These are phyloP conservation scores for Chlorella variabilis DNA, from an alignment of 163 green algal species.

Conservation along the genomic window DNA sequence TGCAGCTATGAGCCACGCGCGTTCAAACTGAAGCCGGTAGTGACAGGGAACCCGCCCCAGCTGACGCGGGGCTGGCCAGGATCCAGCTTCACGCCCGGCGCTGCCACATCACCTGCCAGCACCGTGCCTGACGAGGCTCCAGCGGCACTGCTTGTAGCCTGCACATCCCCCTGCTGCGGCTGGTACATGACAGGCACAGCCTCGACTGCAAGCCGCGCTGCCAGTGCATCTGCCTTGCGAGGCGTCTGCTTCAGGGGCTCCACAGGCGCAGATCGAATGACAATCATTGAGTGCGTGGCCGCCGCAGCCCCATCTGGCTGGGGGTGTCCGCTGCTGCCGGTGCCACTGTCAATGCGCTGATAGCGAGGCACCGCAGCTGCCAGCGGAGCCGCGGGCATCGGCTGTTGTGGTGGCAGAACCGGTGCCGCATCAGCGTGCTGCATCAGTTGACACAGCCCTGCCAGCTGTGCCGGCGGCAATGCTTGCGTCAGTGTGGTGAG, in stretches of 20 bases:
- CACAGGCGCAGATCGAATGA: no score
- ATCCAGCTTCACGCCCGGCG: no score
- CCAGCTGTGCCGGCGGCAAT: background rate
- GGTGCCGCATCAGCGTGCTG: background rate
- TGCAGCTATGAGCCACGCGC: no score
- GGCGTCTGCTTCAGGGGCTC: background rate
- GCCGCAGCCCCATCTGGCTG: no score
- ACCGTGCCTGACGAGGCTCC: no score
- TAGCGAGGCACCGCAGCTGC: background rate
- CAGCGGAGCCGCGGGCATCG: background rate
- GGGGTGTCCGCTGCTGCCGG: no score
- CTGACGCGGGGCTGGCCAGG: background rate
- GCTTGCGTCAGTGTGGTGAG: background rate
- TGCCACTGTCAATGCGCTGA: background rate
- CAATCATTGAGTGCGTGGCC: no score
- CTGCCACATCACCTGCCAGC: no score
- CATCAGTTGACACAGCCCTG: background rate
- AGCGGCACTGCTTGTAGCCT: no score
- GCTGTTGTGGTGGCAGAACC: background rate
- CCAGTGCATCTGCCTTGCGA: background rate
- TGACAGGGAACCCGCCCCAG: constrained; percentile 15
- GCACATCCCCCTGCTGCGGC: no score
- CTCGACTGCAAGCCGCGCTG: background rate
- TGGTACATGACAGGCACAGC: no score
- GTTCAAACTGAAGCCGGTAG: background rate